A percentile compares a stretch with the other conserved stretches of the same genome.
phyloP scores from a whole-genome alignment of 2,329 filamentous ascomycete species.

The Paecilomyces dactylethromorphus region DNA sequence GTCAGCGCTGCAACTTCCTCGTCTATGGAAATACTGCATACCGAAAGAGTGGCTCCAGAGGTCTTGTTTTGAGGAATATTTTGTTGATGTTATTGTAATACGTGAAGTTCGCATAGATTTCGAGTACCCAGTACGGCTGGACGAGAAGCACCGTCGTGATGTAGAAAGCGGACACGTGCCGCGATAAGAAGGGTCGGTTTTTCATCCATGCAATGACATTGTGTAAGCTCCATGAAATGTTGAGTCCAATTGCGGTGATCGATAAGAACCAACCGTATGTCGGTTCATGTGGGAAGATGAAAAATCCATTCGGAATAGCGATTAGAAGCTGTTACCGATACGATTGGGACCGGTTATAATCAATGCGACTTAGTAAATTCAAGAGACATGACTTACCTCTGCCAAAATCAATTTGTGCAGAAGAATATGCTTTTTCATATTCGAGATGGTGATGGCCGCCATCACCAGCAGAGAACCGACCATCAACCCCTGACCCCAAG shows the following conservation, averaged over 20 bases:
- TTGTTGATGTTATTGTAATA: conserved; percentile 54
- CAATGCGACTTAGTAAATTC: background rate
- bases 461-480: conserved; percentile 45
- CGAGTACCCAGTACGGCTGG: conserved; percentile 59
- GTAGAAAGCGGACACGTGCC: conserved; percentile 47
- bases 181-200: conserved; percentile 53
- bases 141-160: conserved; percentile 53
- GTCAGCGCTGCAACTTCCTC: conserved; percentile 1
- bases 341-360: conserved; percentile 1
- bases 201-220: conserved; percentile 65
- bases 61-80: conserved; percentile 50
- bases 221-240: conserved; percentile 58
- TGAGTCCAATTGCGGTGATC: conserved; percentile 53
- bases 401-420: conserved; percentile 46
- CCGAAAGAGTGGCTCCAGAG: conserved; percentile 56
- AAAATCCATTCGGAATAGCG: conserved; percentile 52
- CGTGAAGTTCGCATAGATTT: conserved; percentile 60
- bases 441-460: conserved; percentile 43
- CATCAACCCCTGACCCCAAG: conserved; percentile 45
- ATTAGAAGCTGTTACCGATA: conserved; percentile 42
- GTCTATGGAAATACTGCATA: conserved; percentile 13
- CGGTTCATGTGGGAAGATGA: conserved; percentile 51
- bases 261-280: conserved; percentile 60
- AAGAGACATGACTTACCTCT: conserved; percentile 29
- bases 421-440: conserved; percentile 43